Conservation (phyloP, 1,284 basidiomycete species). For the Phylloporus sp. region DNA sequence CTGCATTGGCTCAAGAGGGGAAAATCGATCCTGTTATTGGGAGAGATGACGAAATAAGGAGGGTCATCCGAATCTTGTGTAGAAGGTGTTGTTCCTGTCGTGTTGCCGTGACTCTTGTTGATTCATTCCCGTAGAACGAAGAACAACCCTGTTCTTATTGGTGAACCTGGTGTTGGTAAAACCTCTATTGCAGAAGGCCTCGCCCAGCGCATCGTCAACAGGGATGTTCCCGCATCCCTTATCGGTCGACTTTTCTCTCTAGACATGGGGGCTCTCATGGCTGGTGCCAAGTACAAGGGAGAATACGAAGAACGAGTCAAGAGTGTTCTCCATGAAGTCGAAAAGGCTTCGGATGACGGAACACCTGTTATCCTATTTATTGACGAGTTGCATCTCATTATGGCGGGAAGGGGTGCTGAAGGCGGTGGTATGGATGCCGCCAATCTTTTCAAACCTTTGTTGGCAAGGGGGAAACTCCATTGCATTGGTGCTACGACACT, state of each 20-base stretch:
- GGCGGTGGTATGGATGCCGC: conserved; percentile 87
- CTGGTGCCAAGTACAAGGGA: conserved; percentile 95
- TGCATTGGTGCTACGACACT: conserved; percentile 95
- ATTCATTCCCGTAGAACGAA: conserved; percentile 67
- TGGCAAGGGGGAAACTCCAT: conserved; percentile 89
- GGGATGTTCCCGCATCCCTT: conserved; percentile 91
- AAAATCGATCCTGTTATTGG: conserved; percentile 95
- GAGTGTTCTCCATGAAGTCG: conserved; percentile 90
- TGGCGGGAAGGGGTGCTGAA: conserved; percentile 81
- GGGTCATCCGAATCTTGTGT: conserved; percentile 78
- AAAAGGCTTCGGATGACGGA: conserved; percentile 88
- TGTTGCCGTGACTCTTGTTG: conserved; percentile 14
- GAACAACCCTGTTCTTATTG: conserved; percentile 93
- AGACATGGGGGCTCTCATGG: conserved; percentile 96
- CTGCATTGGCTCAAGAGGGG: conserved; percentile 86
- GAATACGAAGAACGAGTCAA: conserved; percentile 99
- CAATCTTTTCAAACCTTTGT: conserved; percentile 89
- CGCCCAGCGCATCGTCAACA: conserved; percentile 94
- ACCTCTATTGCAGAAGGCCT: conserved; percentile 95
- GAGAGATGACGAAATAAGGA: conserved; percentile 85
- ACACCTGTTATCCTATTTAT: conserved; percentile 92
- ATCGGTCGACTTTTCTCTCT: conserved; percentile 86
- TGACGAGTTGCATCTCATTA: conserved; percentile 93
- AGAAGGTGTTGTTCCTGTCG: conserved; percentile 56
- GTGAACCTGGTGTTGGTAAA: conserved; percentile 94